phyloP scores from a whole-genome alignment of 495 filamentous ascomycete genomes.

The Podospora bellae-mahoneyi region DNA sequence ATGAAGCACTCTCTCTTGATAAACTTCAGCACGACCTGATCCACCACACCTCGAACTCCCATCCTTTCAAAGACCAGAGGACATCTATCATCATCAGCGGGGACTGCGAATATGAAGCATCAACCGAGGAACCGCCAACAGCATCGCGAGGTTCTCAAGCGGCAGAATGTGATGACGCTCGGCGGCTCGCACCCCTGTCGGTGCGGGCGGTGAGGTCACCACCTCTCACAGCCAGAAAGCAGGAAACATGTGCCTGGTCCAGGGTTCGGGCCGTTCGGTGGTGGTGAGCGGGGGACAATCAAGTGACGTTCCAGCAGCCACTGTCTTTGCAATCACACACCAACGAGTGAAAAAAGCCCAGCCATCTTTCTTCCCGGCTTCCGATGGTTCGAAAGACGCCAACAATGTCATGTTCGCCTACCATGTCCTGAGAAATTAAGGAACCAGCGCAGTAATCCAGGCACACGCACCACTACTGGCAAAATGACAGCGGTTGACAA shows the following conservation, averaged over 20 bases:
- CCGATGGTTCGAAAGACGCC: not conserved
- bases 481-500: conserved; percentile 31
- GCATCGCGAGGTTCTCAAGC: not conserved
- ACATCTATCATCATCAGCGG: not conserved
- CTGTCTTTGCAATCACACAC: not conserved
- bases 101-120: too few species aligned
- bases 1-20: not conserved
- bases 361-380: not conserved
- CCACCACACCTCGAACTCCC: not conserved
- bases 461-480: not conserved
- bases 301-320: conserved; percentile 13
- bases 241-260: not conserved
- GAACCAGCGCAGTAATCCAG: not conserved
- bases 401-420: not conserved
- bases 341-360: not conserved
- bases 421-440: conserved; percentile 12
- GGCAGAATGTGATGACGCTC: not conserved
- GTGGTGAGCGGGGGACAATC: not conserved
- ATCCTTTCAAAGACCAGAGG: not conserved
- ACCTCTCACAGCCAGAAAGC: not conserved
- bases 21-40: not conserved
- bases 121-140: not conserved
- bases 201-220: conserved; percentile 14
- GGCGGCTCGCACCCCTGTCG: not conserved
- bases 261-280: not conserved